phyloP scores from a whole-genome alignment of 495 filamentous ascomycete genomes.

The Penicillium ucsense region DNA sequence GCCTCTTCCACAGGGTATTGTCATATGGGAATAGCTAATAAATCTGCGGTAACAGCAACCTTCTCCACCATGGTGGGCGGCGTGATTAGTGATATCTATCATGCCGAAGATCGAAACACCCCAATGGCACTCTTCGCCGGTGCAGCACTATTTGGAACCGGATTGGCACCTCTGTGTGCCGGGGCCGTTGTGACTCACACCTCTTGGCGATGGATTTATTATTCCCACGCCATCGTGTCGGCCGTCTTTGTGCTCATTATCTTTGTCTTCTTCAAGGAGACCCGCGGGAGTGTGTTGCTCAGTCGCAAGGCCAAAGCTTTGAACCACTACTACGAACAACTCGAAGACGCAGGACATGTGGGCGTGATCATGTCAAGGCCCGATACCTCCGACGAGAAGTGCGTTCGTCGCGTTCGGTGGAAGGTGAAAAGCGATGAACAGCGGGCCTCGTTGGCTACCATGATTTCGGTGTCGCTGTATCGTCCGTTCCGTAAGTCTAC shows the following conservation, averaged over 20 bases:
- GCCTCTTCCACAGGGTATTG: no score
- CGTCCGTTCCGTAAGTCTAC: constrained; percentile 58
- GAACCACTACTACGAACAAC: constrained; percentile 70
- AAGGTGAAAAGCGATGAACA: constrained; percentile 78
- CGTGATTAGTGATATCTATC: constrained; percentile 82
- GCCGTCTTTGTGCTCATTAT: constrained; percentile 53
- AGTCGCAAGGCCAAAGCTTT: constrained; percentile 62
- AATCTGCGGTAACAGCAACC: constrained; percentile 33
- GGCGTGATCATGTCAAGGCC: constrained; percentile 44
- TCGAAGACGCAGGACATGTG: constrained; percentile 56
- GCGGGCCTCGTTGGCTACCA: constrained; percentile 53
- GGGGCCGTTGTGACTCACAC: constrained; percentile 59
- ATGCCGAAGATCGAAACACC: constrained; percentile 67
- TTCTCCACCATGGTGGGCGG: constrained; percentile 92
- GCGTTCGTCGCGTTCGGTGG: constrained; percentile 63
- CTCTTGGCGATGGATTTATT: constrained; percentile 86
- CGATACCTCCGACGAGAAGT: constrained; percentile 19
- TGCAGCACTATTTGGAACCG: constrained; percentile 69
- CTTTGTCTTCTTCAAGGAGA: constrained; percentile 68
- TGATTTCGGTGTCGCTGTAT: constrained; percentile 64
- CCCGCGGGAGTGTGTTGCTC: constrained; percentile 71
- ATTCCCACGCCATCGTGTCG: constrained; percentile 66
- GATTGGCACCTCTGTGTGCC: constrained; percentile 63
- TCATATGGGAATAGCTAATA: no score
- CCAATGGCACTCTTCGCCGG: constrained; percentile 85